Percentiles rank a stretch among this genome's conserved stretches.
phyloP scores from a whole-genome alignment of 345 rosid genomes.

The Anastatica hierochuntica region DNA sequence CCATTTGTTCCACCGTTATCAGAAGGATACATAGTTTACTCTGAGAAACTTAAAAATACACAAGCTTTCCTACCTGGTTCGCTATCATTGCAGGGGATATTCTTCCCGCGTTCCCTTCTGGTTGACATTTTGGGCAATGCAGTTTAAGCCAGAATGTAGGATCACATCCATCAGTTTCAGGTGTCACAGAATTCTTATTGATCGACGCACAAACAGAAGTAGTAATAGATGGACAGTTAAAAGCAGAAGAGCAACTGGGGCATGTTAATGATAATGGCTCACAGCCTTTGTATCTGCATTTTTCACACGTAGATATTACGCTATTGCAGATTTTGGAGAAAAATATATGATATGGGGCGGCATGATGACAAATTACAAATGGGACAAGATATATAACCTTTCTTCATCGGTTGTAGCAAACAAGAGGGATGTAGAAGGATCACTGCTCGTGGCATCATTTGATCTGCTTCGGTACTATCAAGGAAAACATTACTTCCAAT shows the following conservation, averaged over 20 bases:
- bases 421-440: slow-evolving; percentile 46
- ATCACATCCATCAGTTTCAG: slow-evolving; percentile 38
- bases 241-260: slow-evolving; percentile 70
- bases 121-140: slow-evolving; percentile 70
- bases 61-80: slow-evolving; percentile 54
- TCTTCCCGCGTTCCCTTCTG: slow-evolving; percentile 48
- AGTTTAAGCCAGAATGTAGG: slow-evolving; percentile 56
- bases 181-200: slow-evolving; percentile 27
- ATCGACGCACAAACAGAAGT: slow-evolving; percentile 36
- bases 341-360: neutral
- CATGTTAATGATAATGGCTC: slow-evolving; percentile 70
- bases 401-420: slow-evolving; percentile 64
- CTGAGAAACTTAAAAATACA: neutral
- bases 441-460: slow-evolving; percentile 33
- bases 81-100: slow-evolving; percentile 74
- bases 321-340: neutral
- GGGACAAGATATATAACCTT: slow-evolving; percentile 40
- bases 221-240: slow-evolving; percentile 63
- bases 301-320: neutral
- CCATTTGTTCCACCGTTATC: no score
- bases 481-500: slow-evolving; percentile 2
- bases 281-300: slow-evolving; percentile 64
- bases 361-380: neutral
- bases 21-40: neutral
- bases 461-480: slow-evolving; percentile 65